Evolutionary conservation across 2,329 filamentous ascomycete genomes (phyloP), one percentile per base, ranked within the genome.

Genomic region (Calonectria pauciramosa): DNA sequence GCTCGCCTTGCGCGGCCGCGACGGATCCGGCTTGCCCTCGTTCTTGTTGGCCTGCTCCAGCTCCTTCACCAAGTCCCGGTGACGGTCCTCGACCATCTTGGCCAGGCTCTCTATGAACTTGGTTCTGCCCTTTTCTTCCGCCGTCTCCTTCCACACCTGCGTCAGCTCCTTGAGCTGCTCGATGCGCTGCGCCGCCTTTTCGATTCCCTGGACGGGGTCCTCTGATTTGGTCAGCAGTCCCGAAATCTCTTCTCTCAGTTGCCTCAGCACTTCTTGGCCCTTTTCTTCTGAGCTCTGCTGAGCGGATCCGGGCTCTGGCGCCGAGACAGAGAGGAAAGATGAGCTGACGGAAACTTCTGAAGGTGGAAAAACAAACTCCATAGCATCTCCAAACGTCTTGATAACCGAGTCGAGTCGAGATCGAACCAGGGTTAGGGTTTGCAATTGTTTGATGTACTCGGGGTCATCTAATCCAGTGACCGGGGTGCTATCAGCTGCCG

Each of bases 311-410:
- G 93, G 90, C 70, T 96, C 94, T 0, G 96, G 96, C 0, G 94
- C 95, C 0, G 96, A 98, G 16, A 98, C 95, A 8, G 95, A 97
- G 60, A 98, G 92, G 81, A 98, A 96, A 0, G 94, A 96, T 0
- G 95, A 96, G 59, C 93, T 91, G 71, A 97, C 91, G 0, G 94
- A 96, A 16, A 96, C 86, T 82, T 98, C 96, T 0, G 95, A 97
- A 0, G 96, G 96, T 0, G 96, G 95, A 65, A 98, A 92, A 1
- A 95, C 94, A 90, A 98, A 99, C 80, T 97, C 94, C 95, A 99
- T 98, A 38, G 97, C 96, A 80, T 97, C 94, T 51, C 96, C 96
- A 84, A 99, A 99, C 1, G 93, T 94, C 84, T 95, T 94, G 81
- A 99, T 96, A 30, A 99, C 96, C 1, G 93, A 91, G 77, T 99